Evolutionary conservation across 2,329 filamentous ascomycete genomes (phyloP).

Genomic region (Fusarium piperis): DNA sequence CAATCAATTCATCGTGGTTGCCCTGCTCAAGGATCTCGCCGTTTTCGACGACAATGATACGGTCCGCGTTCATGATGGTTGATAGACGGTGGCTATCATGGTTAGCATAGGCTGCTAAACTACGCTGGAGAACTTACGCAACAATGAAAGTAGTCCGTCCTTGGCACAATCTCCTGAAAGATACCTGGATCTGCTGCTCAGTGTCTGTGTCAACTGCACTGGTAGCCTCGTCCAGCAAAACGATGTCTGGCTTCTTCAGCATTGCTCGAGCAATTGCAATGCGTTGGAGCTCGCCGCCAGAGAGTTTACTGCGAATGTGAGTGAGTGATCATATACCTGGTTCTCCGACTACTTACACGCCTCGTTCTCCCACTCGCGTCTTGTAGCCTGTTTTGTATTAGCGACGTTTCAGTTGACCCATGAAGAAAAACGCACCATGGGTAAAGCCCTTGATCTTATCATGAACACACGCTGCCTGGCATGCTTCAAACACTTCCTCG

Average conservation of each 20-base stretch:
- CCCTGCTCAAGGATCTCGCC: constrained; percentile 73
- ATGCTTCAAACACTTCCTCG: constrained; percentile 64
- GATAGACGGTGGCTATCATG: constrained; percentile 69
- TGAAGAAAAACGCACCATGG: constrained; percentile 50
- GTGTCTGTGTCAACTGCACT: constrained; percentile 79
- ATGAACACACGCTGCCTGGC: constrained; percentile 65
- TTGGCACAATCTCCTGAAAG: constrained; percentile 65
- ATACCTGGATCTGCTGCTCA: constrained; percentile 72
- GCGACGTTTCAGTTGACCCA: neutral
- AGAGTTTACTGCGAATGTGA: constrained; percentile 62
- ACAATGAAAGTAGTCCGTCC: constrained; percentile 74
- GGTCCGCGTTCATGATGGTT: constrained; percentile 75
- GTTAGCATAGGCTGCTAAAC: constrained; percentile 9
- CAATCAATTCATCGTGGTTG: constrained; percentile 67
- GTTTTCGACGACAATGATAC: constrained; percentile 71
- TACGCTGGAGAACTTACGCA: constrained; percentile 56
- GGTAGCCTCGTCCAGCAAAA: constrained; percentile 82
- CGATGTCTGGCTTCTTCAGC: constrained; percentile 77
- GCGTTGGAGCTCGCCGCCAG: constrained; percentile 73
- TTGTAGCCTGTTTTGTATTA: constrained; percentile 53
- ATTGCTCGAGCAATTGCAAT: constrained; percentile 77
- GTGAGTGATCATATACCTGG: neutral
- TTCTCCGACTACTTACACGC: constrained; percentile 50
- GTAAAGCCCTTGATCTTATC: constrained; percentile 66
- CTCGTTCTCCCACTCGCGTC: constrained; percentile 61